Conservation (phyloP, 305 asterid species). For the Stenogyne calaminthoides region DNA sequence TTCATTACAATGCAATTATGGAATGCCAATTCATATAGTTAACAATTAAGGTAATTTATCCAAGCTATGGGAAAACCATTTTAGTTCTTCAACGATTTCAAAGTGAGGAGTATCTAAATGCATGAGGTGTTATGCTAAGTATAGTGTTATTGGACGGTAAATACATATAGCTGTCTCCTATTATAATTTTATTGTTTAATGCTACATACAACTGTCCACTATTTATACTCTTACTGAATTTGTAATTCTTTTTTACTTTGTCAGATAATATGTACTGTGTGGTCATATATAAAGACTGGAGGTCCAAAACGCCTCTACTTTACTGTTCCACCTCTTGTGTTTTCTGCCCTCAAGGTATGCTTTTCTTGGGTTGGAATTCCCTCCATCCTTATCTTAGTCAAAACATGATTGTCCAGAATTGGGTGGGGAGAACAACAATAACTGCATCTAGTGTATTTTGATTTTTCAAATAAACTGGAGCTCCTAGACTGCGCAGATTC, state of each 20-base stretch:
- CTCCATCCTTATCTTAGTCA: conserved; percentile 20
- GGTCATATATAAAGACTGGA: conserved; percentile 78
- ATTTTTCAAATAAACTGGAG: conserved; percentile 16
- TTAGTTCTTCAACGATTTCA: conserved; percentile 14
- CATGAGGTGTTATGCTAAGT: conserved; percentile 15
- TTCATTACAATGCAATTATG: conserved; percentile 8
- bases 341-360: conserved; percentile 90
- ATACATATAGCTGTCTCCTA: conserved; percentile 4
- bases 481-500: conserved; percentile 24
- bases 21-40: conserved; percentile 1
- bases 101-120: conserved; percentile 17
- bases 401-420: conserved; percentile 18
- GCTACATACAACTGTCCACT: conserved; percentile 9
- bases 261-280: conserved; percentile 85
- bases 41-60: not conserved
- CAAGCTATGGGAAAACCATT: conserved; percentile 4
- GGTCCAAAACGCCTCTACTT: conserved; percentile 91
- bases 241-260: conserved; percentile 22
- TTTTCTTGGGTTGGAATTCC: conserved; percentile 28
- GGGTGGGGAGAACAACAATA: conserved; percentile 15
- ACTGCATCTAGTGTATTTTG: conserved; percentile 14
- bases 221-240: conserved; percentile 22
- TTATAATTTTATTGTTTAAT: conserved; percentile 8
- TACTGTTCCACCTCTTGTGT: conserved; percentile 91
- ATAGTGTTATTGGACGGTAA: conserved; percentile 15